Evolutionary conservation across 108 stramenopile genomes (phyloP).

Genomic region (Nitzschia inconspicua): DNA sequence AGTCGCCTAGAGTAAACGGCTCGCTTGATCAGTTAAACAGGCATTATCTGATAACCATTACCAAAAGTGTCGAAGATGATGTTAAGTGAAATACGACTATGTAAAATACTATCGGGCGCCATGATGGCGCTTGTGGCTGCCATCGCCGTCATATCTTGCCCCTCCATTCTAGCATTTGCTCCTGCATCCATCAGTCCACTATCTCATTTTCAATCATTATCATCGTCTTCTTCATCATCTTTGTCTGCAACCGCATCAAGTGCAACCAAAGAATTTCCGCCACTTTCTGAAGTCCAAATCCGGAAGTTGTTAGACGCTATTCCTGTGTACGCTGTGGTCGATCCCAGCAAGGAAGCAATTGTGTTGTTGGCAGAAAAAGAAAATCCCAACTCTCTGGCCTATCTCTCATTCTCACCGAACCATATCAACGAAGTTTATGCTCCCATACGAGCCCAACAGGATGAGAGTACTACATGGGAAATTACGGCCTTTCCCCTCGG

Average conservation of each 20-base stretch:
- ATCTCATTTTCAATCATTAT: too few relatives aligned
- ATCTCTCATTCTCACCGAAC: conserved; percentile 15
- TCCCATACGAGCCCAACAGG: conserved; percentile 7
- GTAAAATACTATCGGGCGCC: too few relatives aligned
- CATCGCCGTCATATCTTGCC: too few relatives aligned
- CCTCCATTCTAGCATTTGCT: too few relatives aligned
- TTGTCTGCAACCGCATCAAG: not conserved
- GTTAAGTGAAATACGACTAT: too few relatives aligned
- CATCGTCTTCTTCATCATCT: too few relatives aligned
- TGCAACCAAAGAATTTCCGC: not conserved
- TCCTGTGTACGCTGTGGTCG: conserved; percentile 14
- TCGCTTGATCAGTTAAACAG: too few relatives aligned
- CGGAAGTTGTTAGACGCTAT: not conserved
- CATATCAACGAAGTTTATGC: conserved; percentile 10
- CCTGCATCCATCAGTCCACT: too few relatives aligned
- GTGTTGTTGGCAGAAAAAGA: conserved; percentile 13
- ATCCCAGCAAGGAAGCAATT: conserved; percentile 11
- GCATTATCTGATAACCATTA: too few relatives aligned
- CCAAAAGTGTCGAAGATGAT: too few relatives aligned
- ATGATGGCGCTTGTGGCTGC: too few relatives aligned
- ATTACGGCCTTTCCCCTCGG: conserved; percentile 1
- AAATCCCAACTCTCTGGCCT: conserved; percentile 5
- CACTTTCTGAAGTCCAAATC: conserved; percentile 4
- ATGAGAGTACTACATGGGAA: not conserved
- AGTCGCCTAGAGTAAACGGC: too few relatives aligned